These are phyloP conservation scores for Cordyceps tenuipes DNA, from an alignment of 2,329 filamentous ascomycete species.

Conservation along the genomic window DNA sequence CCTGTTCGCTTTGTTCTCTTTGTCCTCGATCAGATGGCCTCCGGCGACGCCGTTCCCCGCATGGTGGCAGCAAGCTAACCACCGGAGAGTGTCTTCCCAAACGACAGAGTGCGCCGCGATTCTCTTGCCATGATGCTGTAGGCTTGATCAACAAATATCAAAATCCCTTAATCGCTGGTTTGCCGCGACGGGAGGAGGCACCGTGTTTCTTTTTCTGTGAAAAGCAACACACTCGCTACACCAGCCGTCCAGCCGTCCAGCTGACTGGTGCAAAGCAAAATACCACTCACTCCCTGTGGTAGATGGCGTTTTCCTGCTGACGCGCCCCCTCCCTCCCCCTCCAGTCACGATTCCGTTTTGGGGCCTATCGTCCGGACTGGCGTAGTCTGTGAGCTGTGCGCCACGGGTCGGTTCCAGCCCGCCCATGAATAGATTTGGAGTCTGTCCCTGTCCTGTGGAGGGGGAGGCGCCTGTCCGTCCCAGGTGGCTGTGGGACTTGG, in stretches of 20 bases:
- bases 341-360: conserved; percentile 8
- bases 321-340: neutral
- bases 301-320: conserved; percentile 9
- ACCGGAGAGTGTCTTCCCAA: no score
- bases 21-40: neutral
- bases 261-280: neutral
- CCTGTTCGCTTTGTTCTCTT: neutral
- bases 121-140: no score
- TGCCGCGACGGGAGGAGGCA: neutral
- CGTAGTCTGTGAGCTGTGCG: conserved; percentile 4
- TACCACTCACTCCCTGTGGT: neutral
- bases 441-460: neutral
- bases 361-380: conserved; percentile 8
- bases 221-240: neutral
- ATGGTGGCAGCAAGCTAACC: neutral
- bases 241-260: neutral
- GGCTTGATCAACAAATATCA: neutral
- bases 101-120: no score
- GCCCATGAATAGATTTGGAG: neutral
- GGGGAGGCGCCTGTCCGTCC: neutral
- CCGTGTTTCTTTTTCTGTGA: neutral
- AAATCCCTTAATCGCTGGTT: neutral
- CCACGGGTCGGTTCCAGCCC: conserved; percentile 2
- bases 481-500: neutral
- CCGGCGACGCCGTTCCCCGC: neutral